Base-by-base conservation (phyloP, 106 monocot genomes). In the Dioscorea zingiberensis region DNA sequence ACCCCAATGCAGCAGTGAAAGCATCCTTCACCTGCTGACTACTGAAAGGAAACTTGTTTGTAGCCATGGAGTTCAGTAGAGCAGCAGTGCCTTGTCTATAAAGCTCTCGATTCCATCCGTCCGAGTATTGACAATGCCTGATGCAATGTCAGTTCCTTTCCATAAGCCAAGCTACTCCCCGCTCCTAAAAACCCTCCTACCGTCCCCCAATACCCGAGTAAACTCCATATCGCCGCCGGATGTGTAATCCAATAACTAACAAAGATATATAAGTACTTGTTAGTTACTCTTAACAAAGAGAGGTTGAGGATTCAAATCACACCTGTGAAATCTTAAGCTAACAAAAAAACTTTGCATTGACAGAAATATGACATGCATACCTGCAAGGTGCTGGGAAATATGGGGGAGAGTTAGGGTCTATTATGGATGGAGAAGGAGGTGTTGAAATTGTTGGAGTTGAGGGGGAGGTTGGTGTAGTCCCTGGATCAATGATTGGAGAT, bases 191-290 rank as follows among this genome's bases (percentile, higher is more conserved):
- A 38, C 11, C 80, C 53, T 38, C 81, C 76, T 2, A 95, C 25
- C 11, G 73, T 68, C 25, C 63, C 72, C 76, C 69, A 78, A 67
- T 71, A 77, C 8, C 95, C 87, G 10, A 91, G 60, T 53, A 91
- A 24, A 11, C 66, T 73, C 48, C 60, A 65, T 19, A 95, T 85
- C 11, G 66, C 64, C 2, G 67, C 68, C 0, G 94, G 94, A 72
- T 95, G 90, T 1, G 67, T 73, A 30, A 71, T 75, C 94, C 94
- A 95, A 78, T 85, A 95, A 63, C 94, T 95, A 76, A 27, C 5
- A 62, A 21, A 7, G 2, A 65, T 0, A 27, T n/a, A 54, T 14
- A 13, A 2, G 54, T 3, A 14, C 7, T 25, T 21, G 12, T 48
- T 66, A 48, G 27, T 27, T 2, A n/a, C n/a, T n/a, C n/a, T n/a